Conservation (phyloP, 2,329 filamentous ascomycete genomes). For the Aspergillus sp. region DNA sequence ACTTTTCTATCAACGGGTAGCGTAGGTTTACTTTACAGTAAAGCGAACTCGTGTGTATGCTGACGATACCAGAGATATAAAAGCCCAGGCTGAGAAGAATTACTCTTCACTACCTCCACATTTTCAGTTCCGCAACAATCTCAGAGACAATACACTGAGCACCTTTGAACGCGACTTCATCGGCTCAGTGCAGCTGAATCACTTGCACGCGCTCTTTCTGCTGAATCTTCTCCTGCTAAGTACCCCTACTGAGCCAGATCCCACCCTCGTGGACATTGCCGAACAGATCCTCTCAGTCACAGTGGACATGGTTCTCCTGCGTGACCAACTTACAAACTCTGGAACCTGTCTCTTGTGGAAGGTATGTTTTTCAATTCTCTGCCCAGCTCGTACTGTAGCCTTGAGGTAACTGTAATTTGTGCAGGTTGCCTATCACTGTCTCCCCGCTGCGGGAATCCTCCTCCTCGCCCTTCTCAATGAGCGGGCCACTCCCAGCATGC, state of each 20-base stretch:
- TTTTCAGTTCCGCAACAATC: slow-evolving; percentile 25
- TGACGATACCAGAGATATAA: slow-evolving; percentile 18
- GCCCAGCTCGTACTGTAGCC: not conserved
- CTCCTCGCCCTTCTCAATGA: slow-evolving; percentile 31
- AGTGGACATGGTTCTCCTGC: slow-evolving; percentile 30
- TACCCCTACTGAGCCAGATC: slow-evolving; percentile 28
- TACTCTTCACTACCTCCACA: slow-evolving; percentile 25
- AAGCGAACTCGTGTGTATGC: too few relatives aligned
- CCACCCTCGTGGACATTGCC: slow-evolving; percentile 28
- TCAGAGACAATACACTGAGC: slow-evolving; percentile 24
- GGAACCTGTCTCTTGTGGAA: slow-evolving; percentile 33
- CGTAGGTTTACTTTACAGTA: too few relatives aligned
- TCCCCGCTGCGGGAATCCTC: slow-evolving; percentile 33
- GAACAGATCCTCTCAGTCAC: slow-evolving; percentile 31
- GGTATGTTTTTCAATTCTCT: slow-evolving; percentile 11
- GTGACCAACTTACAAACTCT: slow-evolving; percentile 31
- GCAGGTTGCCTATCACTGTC: slow-evolving; percentile 32
- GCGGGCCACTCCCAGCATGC: slow-evolving; percentile 12
- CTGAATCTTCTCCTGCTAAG: slow-evolving; percentile 25
- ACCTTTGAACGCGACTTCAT: slow-evolving; percentile 31
- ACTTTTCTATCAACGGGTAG: not conserved
- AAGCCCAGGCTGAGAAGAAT: slow-evolving; percentile 24
- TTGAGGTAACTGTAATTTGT: too few relatives aligned
- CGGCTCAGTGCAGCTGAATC: slow-evolving; percentile 28
- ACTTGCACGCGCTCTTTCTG: slow-evolving; percentile 32